Base-by-base conservation (phyloP, 768 basidiomycete genomes). In the Suillus subalutaceus region DNA sequence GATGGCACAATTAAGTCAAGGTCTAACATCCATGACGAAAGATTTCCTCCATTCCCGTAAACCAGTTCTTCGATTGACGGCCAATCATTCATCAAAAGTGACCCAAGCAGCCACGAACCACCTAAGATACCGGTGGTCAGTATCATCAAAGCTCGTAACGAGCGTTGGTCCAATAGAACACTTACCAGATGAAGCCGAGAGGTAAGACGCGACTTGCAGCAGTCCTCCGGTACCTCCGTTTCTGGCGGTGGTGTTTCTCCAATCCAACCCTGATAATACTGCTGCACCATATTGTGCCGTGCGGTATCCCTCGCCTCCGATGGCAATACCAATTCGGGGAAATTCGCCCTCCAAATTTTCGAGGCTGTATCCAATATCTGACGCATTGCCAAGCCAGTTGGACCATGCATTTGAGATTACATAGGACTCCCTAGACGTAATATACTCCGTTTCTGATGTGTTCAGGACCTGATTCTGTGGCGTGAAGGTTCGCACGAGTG, bases 281-380 rank as follows among this genome's bases (percentile, higher is more conserved):
- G 82, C 89, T 1, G 88, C 91, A 26, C 85, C 89, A 65, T 83
- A 90, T 66, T 86, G 84, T 1, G 90, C 89, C 0, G 90, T 85
- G 46, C 92, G 81, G 48, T 88, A 83, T 0, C 91, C 91, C 16
- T 89, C 89, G 3, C 92, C 92, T 30, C 88, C 88, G 12, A 91
- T 77, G 1, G 90, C 90, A 60, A 91, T 79, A 2, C 85, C 90
- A 32, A 91, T 76, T 62, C 79, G 83, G 10, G 88, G 85, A 64
- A 84, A 81, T 32, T 76, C 73, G 3, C 69, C 75, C 48, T 74
- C 70, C 72, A 87, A 84, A 0, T 69, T 65, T 16, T 79, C 70
- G n/a, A 87, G 65, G 65, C 82, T 77, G 73, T 90, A 90, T 2
- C 88, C 85, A 13, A 88, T 77, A 52, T 72, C 66, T 2, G 84